Base-by-base conservation (phyloP, 2,329 filamentous ascomycete genomes). In the Colletotrichum echinochloae region DNA sequence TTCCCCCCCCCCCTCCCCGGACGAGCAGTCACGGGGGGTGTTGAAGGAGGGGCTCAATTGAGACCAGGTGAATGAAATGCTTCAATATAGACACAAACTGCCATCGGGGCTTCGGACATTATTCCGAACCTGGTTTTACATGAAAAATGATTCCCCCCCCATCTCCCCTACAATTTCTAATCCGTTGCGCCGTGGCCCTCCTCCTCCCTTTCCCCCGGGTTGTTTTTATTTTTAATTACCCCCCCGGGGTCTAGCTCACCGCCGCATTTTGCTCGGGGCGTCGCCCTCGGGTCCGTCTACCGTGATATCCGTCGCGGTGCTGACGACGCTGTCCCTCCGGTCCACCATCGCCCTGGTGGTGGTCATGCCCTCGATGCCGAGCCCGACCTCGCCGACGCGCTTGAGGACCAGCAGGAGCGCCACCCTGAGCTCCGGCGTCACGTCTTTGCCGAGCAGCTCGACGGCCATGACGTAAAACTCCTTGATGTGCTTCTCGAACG, bases 401-500 rank as follows among this genome's bases (percentile, higher is more conserved):
- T 91, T 87, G 72, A 98, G 85, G 30, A 98, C 86, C 0, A 89
- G 87, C 72, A 97, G 90, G 51, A 99, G 85, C 1, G 93, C 92
- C 12, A 89, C 82, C 71, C 97, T 89, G 39, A 98, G 85, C 73
- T 99, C 96, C 1, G 87, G 79, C 14, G 90, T 93, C 74, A 98
- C 87, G 74, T 98, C 95, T 71, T 94, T 93, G 72, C 88, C 89
- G 65, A 99, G 84, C 20, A 99, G 83, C 63, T 97, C 94, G 0
- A 98, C 90, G 5, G 91, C 89, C 20, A 98, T 84, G 3, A 95
- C 94, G 77, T 97, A 97, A 80, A 99, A 98, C 4, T 90, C 90
- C 55, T 89, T 85, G 9, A 97, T 88, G 76, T 98, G 91, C 68
- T 91, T 90, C 64, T 89, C 88, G 76, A 99, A 99, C 52, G 93